Base-by-base conservation (phyloP, 306 rosid genomes). In the Cicer judaicum region DNA sequence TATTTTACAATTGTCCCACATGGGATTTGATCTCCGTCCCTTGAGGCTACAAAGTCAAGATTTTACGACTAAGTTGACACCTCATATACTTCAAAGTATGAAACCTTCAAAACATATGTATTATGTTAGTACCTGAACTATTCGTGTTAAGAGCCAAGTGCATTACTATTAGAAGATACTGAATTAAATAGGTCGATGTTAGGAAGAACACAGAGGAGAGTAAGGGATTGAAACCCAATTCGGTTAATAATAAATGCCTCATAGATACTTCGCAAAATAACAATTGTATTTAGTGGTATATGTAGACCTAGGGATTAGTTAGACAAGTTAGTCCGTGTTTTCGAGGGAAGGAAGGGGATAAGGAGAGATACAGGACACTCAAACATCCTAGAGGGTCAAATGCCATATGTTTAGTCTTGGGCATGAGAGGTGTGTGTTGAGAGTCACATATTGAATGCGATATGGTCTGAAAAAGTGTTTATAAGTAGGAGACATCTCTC, bases 231-330 rank as follows among this genome's bases (percentile, higher is more conserved):
- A 29, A 48, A 39, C 7, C 49, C 8, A 5, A 63, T 14, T 40
- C n/a, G 10, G 68, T 63, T 64, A 40, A 62, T n/a, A 62, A 38
- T 41, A 64, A 64, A 36, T 64, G n/a, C 50, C 19, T 40, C 49
- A 10, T 16, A 16, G 13, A 41, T 16, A n/a, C 6, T 40, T 16
- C 41, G 2, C 1, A 16, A 4, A 15, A 41, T 41, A 40, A 64
- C 69, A 64, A 16, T 7, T 64, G n/a, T 41, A 64, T 39, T 40
- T 40, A 9, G 47, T 12, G 66, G 16, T 7, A 52, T 52, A 52
- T 50, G 56, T 52, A 15, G 24, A 19, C 38, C 61, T 55, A 4
- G 36, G 36, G 36, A 4, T 29, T 29, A 29, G 36, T 29, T 29
- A 29, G 36, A 29, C 4, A 5, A 29, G 36, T 29, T 29, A 29